A percentile compares a stretch with the other conserved stretches of the same genome.
These are phyloP conservation scores for Penstemon barbatus DNA, from an alignment of 257 asterid genomes.

Conservation along the genomic window DNA sequence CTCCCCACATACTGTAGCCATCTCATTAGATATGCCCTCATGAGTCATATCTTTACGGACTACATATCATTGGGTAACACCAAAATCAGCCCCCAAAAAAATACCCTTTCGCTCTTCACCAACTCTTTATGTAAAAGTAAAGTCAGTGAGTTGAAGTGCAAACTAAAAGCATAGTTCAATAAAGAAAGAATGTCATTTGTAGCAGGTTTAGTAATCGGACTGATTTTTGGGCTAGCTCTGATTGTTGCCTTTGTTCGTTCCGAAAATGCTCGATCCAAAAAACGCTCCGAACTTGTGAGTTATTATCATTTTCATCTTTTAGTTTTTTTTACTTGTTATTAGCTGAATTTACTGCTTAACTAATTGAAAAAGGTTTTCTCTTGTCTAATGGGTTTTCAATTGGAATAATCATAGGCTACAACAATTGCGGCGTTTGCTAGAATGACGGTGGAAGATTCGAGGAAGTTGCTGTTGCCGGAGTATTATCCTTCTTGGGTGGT, in stretches of 20 bases:
- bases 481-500: conserved; percentile 93
- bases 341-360: too few relatives aligned
- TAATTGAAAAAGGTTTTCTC: not conserved
- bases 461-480: conserved; percentile 80
- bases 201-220: conserved; percentile 67
- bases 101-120: too few relatives aligned
- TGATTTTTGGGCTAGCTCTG: conserved; percentile 63
- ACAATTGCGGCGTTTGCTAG: conserved; percentile 85
- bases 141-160: not conserved
- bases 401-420: conserved; percentile 49
- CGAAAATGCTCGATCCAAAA: conserved; percentile 91
- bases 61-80: too few relatives aligned
- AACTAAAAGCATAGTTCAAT: not conserved
- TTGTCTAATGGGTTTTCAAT: not conserved
- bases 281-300: conserved; percentile 74
- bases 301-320: not conserved
- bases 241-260: conserved; percentile 88
- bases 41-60: too few relatives aligned
- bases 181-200: conserved; percentile 61
- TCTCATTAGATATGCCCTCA: too few relatives aligned
- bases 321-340: too few relatives aligned
- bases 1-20: too few relatives aligned
- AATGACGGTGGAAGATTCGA: conserved; percentile 94
- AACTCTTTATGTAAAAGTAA: too few relatives aligned
- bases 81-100: too few relatives aligned